Evolutionary conservation across 768 basidiomycete species (phyloP), one percentile per base, ranked within the genome.

Genomic region (Lentinula sp.): DNA sequence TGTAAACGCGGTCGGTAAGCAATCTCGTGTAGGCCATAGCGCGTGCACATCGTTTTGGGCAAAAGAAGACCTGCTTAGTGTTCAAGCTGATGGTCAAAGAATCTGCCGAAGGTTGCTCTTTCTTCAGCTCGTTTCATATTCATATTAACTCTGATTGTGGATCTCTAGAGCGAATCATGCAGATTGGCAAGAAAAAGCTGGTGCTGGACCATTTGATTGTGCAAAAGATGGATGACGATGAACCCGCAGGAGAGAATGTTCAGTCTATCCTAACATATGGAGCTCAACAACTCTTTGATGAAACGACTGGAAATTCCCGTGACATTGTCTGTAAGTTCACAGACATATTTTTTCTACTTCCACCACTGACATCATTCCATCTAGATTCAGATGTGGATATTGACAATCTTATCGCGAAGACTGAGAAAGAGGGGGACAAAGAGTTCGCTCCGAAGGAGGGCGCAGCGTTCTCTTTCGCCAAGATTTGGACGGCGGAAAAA

Each of bases 11-110:
- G 21, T 37, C 18, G 11, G 28, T 40, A 43, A 28, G 13, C 9
- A 40, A 10, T 13, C 59, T 48, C 63, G 16, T 63, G 3, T 67
- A 98, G 89, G 97, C 97, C 37, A 98, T 99, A 61, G 88, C 95
- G 21, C 87, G 97, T 55, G 86, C 94, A 28, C 93, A 98, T 76
- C 85, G 97, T 58, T 98, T 88, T 69, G 97, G 97, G 1, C 97
- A 98, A 74, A 84, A 85, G 74, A 98, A 97, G 69, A 93, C 91
- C 5, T 95, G 94, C 62, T 79, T 96, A 48, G 94, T 96, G 28
- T 96, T 98, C 80, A 98, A 96, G 70, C 74, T 99, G 45, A 94
- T 98, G 92, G 85, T 93, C 59, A 96, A 96, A 72, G 87, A 89
- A 60, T 93, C 94, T 6, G 93, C 95, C 10, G 93, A 95, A 82